Evolutionary conservation across 176 grass and related monocot genomes (phyloP).

Genomic region (Puccinellia tenuiflora): DNA sequence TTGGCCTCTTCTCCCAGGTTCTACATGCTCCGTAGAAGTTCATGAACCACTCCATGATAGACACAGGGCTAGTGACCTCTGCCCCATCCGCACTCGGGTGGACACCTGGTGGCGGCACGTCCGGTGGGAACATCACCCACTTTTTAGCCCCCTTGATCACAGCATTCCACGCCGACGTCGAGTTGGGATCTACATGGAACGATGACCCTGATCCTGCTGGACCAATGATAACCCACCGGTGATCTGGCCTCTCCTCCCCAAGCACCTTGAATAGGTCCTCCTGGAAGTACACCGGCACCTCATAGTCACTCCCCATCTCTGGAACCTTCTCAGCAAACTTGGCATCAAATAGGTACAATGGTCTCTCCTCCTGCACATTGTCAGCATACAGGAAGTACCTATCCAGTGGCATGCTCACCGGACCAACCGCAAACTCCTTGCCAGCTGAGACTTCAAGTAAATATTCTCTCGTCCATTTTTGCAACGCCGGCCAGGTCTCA

Average conservation of each 20-base stretch:
- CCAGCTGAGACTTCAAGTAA: slow-evolving; percentile 43
- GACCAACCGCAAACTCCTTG: slow-evolving; percentile 54
- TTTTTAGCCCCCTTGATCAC: slow-evolving; percentile 84
- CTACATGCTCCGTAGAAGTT: slow-evolving; percentile 81
- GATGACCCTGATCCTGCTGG: slow-evolving; percentile 73
- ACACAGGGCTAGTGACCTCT: slow-evolving; percentile 86
- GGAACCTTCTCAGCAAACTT: slow-evolving; percentile 74
- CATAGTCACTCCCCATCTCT: slow-evolving; percentile 65
- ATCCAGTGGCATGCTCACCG: slow-evolving; percentile 62
- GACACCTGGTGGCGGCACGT: slow-evolving; percentile 72
- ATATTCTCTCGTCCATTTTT: slow-evolving; percentile 59
- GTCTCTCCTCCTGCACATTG: slow-evolving; percentile 74
- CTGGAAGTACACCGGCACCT: slow-evolving; percentile 67
- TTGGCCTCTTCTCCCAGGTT: slow-evolving; percentile 67
- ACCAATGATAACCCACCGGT: slow-evolving; percentile 91
- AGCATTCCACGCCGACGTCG: slow-evolving; percentile 90
- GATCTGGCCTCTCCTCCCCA: slow-evolving; percentile 70
- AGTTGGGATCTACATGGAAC: slow-evolving; percentile 95
- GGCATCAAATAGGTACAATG: slow-evolving; percentile 79
- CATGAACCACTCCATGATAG: slow-evolving; percentile 99
- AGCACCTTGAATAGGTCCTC: slow-evolving; percentile 85
- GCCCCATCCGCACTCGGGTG: slow-evolving; percentile 72
- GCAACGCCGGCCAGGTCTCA: slow-evolving; percentile 56
- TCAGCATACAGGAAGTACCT: slow-evolving; percentile 70
- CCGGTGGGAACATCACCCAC: slow-evolving; percentile 89